These are phyloP conservation scores for Collybia sp. DNA, from an alignment of 768 basidiomycete species.

Conservation along the genomic window DNA sequence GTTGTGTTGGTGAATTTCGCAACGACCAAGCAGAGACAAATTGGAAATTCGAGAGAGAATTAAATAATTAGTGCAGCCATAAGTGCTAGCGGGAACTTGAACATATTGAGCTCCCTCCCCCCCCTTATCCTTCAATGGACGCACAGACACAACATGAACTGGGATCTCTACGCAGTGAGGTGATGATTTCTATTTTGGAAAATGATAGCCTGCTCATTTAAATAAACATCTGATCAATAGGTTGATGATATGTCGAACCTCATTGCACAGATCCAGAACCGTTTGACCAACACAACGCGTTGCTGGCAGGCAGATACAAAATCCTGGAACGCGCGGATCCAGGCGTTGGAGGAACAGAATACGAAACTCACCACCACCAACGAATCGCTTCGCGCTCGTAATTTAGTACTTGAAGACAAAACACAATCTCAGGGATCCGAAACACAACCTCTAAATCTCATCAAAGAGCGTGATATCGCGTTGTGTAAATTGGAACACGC, in stretches of 20 bases:
- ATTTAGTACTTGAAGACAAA: conserved; percentile 26
- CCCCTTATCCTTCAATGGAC: conserved; percentile 5
- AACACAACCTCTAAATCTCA: conserved; percentile 16
- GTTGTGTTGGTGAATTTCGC: neutral
- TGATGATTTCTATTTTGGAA: conserved; percentile 3
- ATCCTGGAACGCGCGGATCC: conserved; percentile 19
- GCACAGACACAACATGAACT: conserved; percentile 1
- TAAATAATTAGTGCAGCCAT: too few relatives aligned
- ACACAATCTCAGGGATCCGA: conserved; percentile 21
- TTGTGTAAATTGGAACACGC: conserved; percentile 29
- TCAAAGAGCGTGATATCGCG: conserved; percentile 26
- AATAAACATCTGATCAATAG: conserved; percentile 4
- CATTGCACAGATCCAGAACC: conserved; percentile 10
- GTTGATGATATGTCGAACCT: conserved; percentile 6
- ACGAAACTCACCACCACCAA: conserved; percentile 16
- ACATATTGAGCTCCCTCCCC: conserved; percentile 4
- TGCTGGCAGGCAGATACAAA: conserved; percentile 8
- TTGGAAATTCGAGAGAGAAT: too few relatives aligned
- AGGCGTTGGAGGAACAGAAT: conserved; percentile 31
- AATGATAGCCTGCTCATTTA: neutral
- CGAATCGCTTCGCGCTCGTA: conserved; percentile 24
- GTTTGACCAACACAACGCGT: conserved; percentile 7
- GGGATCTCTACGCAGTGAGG: conserved; percentile 23
- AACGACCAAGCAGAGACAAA: conserved; percentile 15
- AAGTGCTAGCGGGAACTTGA: conserved; percentile 13